A percentile compares a stretch with the other conserved stretches of the same genome.
Conservation (phyloP, 208 protist species). For the Acanthamoeba royreba region DNA sequence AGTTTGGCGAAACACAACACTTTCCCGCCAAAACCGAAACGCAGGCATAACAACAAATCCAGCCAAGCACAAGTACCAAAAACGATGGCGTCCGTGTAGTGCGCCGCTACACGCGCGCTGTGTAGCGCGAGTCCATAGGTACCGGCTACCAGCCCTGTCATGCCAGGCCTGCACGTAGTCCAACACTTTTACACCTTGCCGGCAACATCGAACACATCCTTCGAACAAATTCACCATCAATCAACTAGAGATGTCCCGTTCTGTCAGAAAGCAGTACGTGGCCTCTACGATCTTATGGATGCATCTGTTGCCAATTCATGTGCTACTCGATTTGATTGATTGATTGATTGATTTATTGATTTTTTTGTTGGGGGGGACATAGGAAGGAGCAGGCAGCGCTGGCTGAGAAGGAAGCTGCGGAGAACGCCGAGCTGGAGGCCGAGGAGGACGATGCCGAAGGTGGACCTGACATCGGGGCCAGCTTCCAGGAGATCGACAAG, state of each 20-base stretch:
- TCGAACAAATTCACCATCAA: background rate
- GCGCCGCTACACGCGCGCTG: background rate
- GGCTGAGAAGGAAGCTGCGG: constrained; percentile 30
- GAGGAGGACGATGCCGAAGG: constrained; percentile 36
- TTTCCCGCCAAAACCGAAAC: background rate
- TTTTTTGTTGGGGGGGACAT: background rate
- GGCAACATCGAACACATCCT: background rate
- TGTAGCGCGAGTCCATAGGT: background rate
- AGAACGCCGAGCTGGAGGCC: background rate
- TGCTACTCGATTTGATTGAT: background rate
- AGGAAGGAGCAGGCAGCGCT: background rate
- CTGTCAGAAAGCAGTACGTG: constrained; percentile 29
- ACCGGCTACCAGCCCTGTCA: too few relatives aligned
- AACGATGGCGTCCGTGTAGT: background rate
- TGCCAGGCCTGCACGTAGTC: too few relatives aligned
- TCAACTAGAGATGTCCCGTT: constrained; percentile 18
- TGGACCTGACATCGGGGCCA: background rate
- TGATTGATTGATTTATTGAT: background rate
- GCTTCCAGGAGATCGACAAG: constrained; percentile 53
- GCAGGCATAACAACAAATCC: too few relatives aligned
- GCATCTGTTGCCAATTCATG: background rate
- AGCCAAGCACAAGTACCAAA: background rate
- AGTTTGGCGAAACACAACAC: background rate
- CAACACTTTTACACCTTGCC: background rate
- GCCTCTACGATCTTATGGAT: background rate